A percentile compares a stretch with the other conserved stretches of the same genome.
Evolutionary conservation across 73 alveolate species (phyloP).

Genomic region (Blepharisma japonicum): DNA sequence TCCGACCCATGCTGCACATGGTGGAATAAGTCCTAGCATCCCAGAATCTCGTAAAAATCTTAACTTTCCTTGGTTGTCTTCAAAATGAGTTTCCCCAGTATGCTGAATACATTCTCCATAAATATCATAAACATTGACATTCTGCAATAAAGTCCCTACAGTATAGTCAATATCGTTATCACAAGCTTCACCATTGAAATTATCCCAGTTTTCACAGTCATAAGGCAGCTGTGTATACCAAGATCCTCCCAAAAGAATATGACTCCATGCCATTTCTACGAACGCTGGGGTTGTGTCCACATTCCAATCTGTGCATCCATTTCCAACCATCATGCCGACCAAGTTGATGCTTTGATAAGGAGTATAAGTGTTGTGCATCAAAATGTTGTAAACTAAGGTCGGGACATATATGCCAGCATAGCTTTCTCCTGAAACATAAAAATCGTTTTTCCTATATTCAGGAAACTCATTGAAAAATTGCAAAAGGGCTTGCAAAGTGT

Average conservation of each 20-base stretch:
- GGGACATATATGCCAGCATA: constrained; percentile 91
- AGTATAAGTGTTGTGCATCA: not conserved
- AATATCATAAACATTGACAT: no score
- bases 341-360: constrained; percentile 44
- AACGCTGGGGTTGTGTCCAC: not conserved
- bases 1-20: constrained; percentile 20
- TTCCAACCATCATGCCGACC: constrained; percentile 86
- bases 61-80: no score
- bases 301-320: constrained; percentile 73
- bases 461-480: constrained; percentile 64
- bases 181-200: no score
- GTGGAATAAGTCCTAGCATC: not conserved
- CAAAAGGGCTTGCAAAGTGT: constrained; percentile 62
- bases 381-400: not conserved
- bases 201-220: no score
- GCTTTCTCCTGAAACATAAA: constrained; percentile 91
- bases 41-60: no score
- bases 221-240: not conserved
- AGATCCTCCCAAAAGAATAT: not conserved
- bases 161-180: no score
- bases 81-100: no score
- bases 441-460: constrained; percentile 69
- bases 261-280: not conserved
- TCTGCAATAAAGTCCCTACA: no score
- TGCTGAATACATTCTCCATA: no score